A percentile compares a stretch with the other conserved stretches of the same genome.
These are phyloP conservation scores for Dioszegia crocea DNA, from an alignment of 768 basidiomycete species.

Conservation along the genomic window DNA sequence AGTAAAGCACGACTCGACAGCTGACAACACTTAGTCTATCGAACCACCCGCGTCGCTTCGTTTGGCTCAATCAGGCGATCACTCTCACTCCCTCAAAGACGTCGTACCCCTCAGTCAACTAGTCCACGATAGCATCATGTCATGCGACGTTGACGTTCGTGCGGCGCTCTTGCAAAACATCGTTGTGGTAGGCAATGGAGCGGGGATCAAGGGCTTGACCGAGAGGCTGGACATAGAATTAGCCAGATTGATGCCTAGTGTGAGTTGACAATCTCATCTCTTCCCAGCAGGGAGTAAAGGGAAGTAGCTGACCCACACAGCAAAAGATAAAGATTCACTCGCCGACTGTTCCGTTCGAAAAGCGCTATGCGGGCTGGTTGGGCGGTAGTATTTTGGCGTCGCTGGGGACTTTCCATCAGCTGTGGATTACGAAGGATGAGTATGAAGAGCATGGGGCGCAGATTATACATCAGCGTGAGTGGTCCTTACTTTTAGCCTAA, in stretches of 20 bases:
- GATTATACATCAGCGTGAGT: slow-evolving; percentile 48
- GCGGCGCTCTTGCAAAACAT: slow-evolving; percentile 86
- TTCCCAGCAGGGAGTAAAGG: neutral
- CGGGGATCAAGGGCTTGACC: slow-evolving; percentile 74
- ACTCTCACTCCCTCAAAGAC: slow-evolving; percentile 49
- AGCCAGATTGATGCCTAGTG: slow-evolving; percentile 68
- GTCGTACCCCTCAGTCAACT: slow-evolving; percentile 60
- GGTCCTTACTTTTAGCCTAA: neutral
- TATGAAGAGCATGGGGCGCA: slow-evolving; percentile 47
- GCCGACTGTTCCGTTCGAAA: slow-evolving; percentile 82
- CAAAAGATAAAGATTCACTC: slow-evolving; percentile 83
- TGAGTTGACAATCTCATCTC: slow-evolving; percentile 53
- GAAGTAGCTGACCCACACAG: slow-evolving; percentile 22
- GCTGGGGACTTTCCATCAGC: slow-evolving; percentile 88
- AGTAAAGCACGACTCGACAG: too few species aligned
- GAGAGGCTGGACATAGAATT: slow-evolving; percentile 80
- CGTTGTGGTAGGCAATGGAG: slow-evolving; percentile 92
- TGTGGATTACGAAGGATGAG: slow-evolving; percentile 48
- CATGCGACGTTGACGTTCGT: slow-evolving; percentile 87
- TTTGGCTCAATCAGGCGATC: slow-evolving; percentile 39
- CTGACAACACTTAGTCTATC: slow-evolving; percentile 26
- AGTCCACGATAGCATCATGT: slow-evolving; percentile 69
- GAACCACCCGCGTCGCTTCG: slow-evolving; percentile 41
- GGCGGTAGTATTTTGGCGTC: slow-evolving; percentile 93
- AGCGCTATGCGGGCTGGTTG: slow-evolving; percentile 88